Base-by-base conservation (phyloP, 176 grass and related monocot genomes). In the Phoenix dactylifera region DNA sequence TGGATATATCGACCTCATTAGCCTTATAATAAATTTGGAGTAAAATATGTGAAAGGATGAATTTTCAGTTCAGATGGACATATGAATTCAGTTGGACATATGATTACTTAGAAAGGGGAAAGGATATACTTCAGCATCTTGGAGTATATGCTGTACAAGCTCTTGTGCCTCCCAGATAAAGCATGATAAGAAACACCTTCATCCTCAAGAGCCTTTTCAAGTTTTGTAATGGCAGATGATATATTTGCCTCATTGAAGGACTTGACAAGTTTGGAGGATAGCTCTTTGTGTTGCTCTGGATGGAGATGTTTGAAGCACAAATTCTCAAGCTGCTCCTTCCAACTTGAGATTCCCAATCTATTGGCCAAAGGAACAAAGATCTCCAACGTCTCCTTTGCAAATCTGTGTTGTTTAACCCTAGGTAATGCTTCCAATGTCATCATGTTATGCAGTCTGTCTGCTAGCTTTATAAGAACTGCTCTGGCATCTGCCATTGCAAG, bases 401-500 rank as follows among this genome's bases (percentile, higher is more conserved):
- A 80, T 55, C 80, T 76, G 22, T 84, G 69, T 50, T 84, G 85
- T 62, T 89, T 89, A 25, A 32, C 44, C 5, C 56, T 26, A 15
- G 73, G 64, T 7, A 89, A 73, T 26, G 76, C 79, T 54, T 80
- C 76, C 60, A 89, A 71, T 49, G 85, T 89, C 22, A 58, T 22
- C 85, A 89, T 89, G 55, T 89, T 84, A 71, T 89, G 85, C 6
- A 89, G 48, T 3, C 85, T 81, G 24, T 89, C 85, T 59, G 85
- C 85, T 26, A 89, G 69, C 69, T 89, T 89, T 74, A 82, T 87
- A 29, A 87, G 74, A 56, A 87, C 78, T 35, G 74, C 74, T 4
- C 84, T 63, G 20, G 59, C 50, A 73, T 73, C 70, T 23, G 59
- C 70, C 59, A 73, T 73, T 14, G 70, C 70, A n/a, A 73, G 70